phyloP scores from a whole-genome alignment of 139 green algal genomes.

The Pleodorina starrii region DNA sequence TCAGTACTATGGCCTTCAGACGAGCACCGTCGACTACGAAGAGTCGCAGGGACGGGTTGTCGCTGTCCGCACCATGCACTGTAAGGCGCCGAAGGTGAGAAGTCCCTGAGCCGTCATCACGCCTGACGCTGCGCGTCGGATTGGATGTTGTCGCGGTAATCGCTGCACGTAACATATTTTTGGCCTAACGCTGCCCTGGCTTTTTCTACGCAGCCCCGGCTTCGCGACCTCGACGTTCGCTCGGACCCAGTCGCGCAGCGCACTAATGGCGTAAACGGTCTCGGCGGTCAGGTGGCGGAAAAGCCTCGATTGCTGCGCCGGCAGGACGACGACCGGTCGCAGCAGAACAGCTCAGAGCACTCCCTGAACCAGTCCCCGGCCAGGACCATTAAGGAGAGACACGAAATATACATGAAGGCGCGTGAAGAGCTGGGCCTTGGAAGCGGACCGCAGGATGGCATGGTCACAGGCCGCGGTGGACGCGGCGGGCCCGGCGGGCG shows the following conservation, averaged over 20 bases:
- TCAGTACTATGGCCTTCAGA: constrained; percentile 69
- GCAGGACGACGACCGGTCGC: constrained; percentile 14
- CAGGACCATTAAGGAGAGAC: constrained; percentile 45
- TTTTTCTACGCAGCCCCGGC: not conserved
- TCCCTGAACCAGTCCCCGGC: constrained; percentile 23
- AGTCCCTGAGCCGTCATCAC: no score
- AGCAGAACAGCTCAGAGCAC: not conserved
- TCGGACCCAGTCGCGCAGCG: constrained; percentile 12
- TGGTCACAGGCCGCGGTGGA: not conserved
- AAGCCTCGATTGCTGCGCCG: constrained; percentile 40
- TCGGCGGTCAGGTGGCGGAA: not conserved
- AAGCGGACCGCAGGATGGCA: not conserved
- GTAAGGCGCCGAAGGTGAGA: constrained; percentile 26
- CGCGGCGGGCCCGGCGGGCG: constrained; percentile 15
- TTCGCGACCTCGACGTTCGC: constrained; percentile 27
- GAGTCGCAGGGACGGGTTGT: constrained; percentile 57
- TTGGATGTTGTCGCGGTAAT: no score
- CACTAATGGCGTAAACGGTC: not conserved
- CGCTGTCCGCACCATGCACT: constrained; percentile 43
- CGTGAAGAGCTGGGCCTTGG: constrained; percentile 43
- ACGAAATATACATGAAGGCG: constrained; percentile 49
- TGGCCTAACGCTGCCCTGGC: not conserved
- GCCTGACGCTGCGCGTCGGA: no score
- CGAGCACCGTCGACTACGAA: constrained; percentile 63
- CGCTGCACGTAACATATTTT: no score